A percentile compares a stretch with the other conserved stretches of the same genome.
These are phyloP conservation scores for Exserohilum rostratum DNA, from an alignment of 2,329 filamentous ascomycete species.

Conservation along the genomic window DNA sequence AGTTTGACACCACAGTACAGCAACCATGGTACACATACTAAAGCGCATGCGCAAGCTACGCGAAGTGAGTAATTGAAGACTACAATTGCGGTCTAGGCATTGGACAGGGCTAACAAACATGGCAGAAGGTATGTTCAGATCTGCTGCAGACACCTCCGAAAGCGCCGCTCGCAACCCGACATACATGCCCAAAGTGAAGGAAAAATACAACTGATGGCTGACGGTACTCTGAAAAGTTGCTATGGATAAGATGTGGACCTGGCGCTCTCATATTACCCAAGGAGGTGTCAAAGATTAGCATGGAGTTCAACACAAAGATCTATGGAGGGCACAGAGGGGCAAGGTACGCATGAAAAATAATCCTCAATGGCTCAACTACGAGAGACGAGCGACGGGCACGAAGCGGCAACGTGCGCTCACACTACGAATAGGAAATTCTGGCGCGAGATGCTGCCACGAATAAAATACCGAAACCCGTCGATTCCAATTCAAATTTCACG, in stretches of 20 bases:
- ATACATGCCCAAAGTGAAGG: neutral
- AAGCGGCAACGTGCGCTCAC: neutral
- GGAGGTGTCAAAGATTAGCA: conserved; percentile 74
- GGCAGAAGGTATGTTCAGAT: conserved; percentile 40
- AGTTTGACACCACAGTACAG: conserved; percentile 21
- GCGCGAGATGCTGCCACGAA: conserved; percentile 76
- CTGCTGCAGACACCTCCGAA: conserved; percentile 26
- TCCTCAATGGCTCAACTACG: neutral
- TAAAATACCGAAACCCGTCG: conserved; percentile 94
- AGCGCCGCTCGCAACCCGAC: conserved; percentile 3
- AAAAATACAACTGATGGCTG: conserved; percentile 4
- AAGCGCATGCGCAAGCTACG: conserved; percentile 77
- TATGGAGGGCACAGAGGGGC: conserved; percentile 74
- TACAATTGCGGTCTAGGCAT: neutral
- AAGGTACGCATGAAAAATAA: conserved; percentile 58
- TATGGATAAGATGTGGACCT: conserved; percentile 77
- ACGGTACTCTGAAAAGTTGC: conserved; percentile 59
- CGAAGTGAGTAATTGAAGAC: conserved; percentile 61
- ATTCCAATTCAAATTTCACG: conserved; percentile 83
- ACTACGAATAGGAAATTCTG: conserved; percentile 76
- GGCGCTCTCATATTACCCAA: conserved; percentile 82
- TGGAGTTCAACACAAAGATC: conserved; percentile 70
- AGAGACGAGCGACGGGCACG: neutral
- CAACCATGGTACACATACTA: conserved; percentile 61
- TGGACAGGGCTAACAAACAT: conserved; percentile 26